Conservation (phyloP, 2,329 filamentous ascomycete genomes). For the Xylaria digitata region DNA sequence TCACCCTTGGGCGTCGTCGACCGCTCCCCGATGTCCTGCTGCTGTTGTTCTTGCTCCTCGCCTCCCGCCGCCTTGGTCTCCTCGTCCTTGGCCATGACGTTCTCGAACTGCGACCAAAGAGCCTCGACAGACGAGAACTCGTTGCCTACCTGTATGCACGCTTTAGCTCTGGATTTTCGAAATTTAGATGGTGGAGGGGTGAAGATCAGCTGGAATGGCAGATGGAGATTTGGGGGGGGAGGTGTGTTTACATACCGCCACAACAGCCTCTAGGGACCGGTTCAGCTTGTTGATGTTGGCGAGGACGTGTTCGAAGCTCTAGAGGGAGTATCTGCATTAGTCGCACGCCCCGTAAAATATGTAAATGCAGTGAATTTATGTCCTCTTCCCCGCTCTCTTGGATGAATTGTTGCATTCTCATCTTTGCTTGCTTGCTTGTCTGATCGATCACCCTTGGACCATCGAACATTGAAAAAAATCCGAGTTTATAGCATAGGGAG, state of each 20-base stretch:
- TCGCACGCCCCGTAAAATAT: not conserved
- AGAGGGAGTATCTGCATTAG: slow-evolving; percentile 12
- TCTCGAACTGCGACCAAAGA: slow-evolving; percentile 96
- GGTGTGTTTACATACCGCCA: slow-evolving; percentile 70
- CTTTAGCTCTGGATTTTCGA: not conserved
- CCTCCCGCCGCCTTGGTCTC: slow-evolving; percentile 48
- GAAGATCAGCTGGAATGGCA: not conserved
- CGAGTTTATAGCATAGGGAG: not conserved
- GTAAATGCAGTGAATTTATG: not conserved
- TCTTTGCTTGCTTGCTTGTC: not conserved
- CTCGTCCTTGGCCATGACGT: slow-evolving; percentile 84
- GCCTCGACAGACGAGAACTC: slow-evolving; percentile 98
- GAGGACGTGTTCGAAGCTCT: slow-evolving; percentile 88
- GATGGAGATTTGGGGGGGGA: too few species aligned
- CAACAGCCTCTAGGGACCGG: slow-evolving; percentile 88
- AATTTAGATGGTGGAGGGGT: not conserved
- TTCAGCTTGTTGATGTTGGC: slow-evolving; percentile 97
- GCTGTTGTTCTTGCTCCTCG: slow-evolving; percentile 47
- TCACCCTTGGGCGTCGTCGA: slow-evolving; percentile 36
- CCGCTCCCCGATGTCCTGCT: slow-evolving; percentile 40
- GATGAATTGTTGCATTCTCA: not conserved
- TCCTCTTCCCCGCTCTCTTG: not conserved
- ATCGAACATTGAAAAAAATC: too few species aligned
- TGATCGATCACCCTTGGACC: too few species aligned
- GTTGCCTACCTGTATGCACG: slow-evolving; percentile 78